Base-by-base conservation (phyloP, 1,139 yeast genomes). In the Magnusiomyces sp. region DNA sequence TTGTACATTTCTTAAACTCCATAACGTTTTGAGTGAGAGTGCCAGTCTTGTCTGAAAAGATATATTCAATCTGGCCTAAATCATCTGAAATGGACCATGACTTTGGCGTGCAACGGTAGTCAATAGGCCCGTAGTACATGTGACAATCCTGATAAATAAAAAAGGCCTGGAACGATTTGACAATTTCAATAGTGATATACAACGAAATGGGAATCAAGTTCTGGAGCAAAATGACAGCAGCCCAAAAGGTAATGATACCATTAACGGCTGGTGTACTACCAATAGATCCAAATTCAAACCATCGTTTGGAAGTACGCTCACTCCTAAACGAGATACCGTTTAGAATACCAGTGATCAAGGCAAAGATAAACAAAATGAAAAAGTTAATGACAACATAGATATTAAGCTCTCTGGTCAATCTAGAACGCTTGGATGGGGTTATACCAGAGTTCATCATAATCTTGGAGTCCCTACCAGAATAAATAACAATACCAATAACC, bases 81-180 rank as follows among this genome's bases (percentile, higher is more conserved):
- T 92, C 98, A 70, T 92, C 98, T 11, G 97, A 88, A 50, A 92
- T 90, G 63, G 85, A 88, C 98, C 98, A 92, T 0, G 96, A 78
- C 64, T 92, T 90, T 7, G 98, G 97, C 4, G 92, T 81, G 68
- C 98, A 92, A 1, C 97, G 97, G 64, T 86, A 90, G 65, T 92
- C 96, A 56, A 92, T 71, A 54, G 75, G 80, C 48, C 79, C 85
- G 62, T 90, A 83, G 67, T 89, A 92, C 89, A 92, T 84, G 61
- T 83, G 75, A 43, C 79, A 77, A 69, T 92, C 98, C 3, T 94
- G 83, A 65, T 81, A 89, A 58, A 92, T 92, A 72, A 92, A 92
- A 58, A 79, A 89, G 0, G 98, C 97, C 63, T 92, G 98, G 2
- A 84, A 79, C 1, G 97, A 89, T 63, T 92, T 92, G 66, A 92